Evolutionary conservation across 2,329 filamentous ascomycete species (phyloP).

Genomic region (Aspergillus flavus): DNA sequence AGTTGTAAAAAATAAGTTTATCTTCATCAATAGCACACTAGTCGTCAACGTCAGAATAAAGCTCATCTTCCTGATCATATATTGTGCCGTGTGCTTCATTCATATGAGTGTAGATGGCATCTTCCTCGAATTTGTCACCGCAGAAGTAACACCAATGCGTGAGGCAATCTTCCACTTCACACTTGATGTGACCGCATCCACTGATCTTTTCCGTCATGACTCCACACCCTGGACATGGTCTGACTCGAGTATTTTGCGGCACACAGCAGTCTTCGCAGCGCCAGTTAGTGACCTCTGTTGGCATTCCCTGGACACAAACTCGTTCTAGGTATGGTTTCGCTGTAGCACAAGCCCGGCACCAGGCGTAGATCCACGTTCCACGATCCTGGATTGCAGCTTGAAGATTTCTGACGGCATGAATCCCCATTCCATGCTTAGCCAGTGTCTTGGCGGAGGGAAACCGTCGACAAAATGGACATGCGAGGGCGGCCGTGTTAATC

Average conservation of each 20-base stretch:
- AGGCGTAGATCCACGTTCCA: slow-evolving; percentile 52
- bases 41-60: neutral
- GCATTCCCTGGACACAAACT: slow-evolving; percentile 47
- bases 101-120: slow-evolving; percentile 19
- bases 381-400: slow-evolving; percentile 43
- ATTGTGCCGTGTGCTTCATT: slow-evolving; percentile 10
- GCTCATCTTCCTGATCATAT: slow-evolving; percentile 6
- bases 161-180: slow-evolving; percentile 25
- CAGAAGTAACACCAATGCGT: slow-evolving; percentile 24
- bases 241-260: slow-evolving; percentile 14
- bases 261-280: slow-evolving; percentile 45
- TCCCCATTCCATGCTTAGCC: slow-evolving; percentile 38
- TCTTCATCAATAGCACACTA: neutral
- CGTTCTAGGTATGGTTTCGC: slow-evolving; percentile 49
- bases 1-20: neutral
- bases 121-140: slow-evolving; percentile 9
- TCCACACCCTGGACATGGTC: slow-evolving; percentile 42
- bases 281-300: slow-evolving; percentile 44
- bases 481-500: slow-evolving; percentile 53
- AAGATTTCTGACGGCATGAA: slow-evolving; percentile 42
- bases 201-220: slow-evolving; percentile 40
- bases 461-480: slow-evolving; percentile 55
- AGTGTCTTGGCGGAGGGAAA: slow-evolving; percentile 44
- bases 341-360: slow-evolving; percentile 49
- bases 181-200: slow-evolving; percentile 47